Base-by-base conservation (phyloP, 768 basidiomycete species). In the Russula lepida region DNA sequence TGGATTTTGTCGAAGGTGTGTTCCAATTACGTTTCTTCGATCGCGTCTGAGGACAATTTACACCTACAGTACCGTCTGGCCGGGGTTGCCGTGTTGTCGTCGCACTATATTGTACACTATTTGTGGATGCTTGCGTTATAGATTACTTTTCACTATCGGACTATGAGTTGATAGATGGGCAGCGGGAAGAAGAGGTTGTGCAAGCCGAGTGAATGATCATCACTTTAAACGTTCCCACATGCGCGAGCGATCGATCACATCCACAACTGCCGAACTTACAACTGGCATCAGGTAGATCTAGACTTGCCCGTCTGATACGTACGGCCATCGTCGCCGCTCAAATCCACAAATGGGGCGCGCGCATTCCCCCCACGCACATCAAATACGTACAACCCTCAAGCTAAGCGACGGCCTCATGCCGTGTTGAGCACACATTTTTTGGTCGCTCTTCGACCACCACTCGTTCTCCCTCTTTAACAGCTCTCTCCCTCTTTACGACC, bases 391-490 rank as follows among this genome's bases (percentile, higher is more conserved):
- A 35, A 33, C 52, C 9, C 13, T 5, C 12, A 30, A 30, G 39
- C 4, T 60, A 60, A 66, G 63, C 63, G 48, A 44, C 41, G 27
- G 58, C 55, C 58, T 62, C 51, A 58, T 53, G 65, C 9, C 43
- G 43, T 48, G 27, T 50, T 13, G 41, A 64, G 43, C 63, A 59
- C 55, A 44, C 33, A 56, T 46, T 21, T 37, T 33, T 52, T 39
- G 21, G 25, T 27, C 48, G 61, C 52, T 64, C 37, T 32, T 37
- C 12, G 43, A 44, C 17, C 11, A n/a, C 39, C 47, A 33, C 33
- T 39, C 56, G 21, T 44, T 32, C 27, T 35, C n/a, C 41, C 21
- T 21, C 54, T 30, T 27, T 47, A 41, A 39, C 37, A 17, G 27
- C 13, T 41, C 33, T 21, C 12, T 19, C 37, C 39, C 19, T 23